phyloP scores from a whole-genome alignment of 2,329 filamentous ascomycete genomes.

The Cadophora sp. region DNA sequence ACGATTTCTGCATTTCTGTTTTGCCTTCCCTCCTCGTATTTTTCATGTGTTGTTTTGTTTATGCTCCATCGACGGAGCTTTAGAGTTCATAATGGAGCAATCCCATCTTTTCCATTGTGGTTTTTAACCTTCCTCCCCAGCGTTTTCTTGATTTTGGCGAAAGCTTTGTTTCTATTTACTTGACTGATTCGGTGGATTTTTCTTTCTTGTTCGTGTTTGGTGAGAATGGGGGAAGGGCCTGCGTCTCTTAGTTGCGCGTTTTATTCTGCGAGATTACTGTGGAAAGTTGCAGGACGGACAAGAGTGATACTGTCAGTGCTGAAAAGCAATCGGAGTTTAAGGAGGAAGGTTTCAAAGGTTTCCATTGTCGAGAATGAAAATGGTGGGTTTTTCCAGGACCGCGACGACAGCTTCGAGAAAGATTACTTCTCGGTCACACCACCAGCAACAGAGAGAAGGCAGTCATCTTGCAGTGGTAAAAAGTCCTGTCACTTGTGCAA shows the following conservation, averaged over 20 bases:
- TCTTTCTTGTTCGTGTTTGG: not conserved
- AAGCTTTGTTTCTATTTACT: not conserved
- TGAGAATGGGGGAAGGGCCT: conserved; percentile 22
- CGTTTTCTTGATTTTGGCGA: not conserved
- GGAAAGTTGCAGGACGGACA: conserved; percentile 15
- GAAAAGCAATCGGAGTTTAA: conserved; percentile 13
- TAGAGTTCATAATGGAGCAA: conserved; percentile 9
- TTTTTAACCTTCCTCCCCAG: not conserved
- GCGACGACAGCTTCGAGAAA: not conserved
- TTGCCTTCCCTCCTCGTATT: not conserved
- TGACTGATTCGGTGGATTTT: not conserved
- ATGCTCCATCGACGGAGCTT: not conserved
- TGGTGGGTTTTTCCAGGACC: not conserved
- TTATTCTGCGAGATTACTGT: conserved; percentile 19
- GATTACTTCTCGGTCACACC: conserved; percentile 2
- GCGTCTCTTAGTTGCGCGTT: conserved; percentile 10
- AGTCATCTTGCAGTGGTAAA: not conserved
- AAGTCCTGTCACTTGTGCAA: conserved; percentile 23
- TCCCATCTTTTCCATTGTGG: not conserved
- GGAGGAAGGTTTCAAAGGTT: conserved; percentile 16
- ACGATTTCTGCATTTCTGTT: not conserved
- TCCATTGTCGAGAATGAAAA: conserved; percentile 1
- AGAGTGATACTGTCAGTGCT: conserved; percentile 20
- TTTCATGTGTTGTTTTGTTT: not conserved
- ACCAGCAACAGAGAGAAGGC: conserved; percentile 9